Evolutionary conservation across 805 yeast genomes (phyloP), one percentile per base, ranked within the genome.

Genomic region (Sugiyamaella marilandica): DNA sequence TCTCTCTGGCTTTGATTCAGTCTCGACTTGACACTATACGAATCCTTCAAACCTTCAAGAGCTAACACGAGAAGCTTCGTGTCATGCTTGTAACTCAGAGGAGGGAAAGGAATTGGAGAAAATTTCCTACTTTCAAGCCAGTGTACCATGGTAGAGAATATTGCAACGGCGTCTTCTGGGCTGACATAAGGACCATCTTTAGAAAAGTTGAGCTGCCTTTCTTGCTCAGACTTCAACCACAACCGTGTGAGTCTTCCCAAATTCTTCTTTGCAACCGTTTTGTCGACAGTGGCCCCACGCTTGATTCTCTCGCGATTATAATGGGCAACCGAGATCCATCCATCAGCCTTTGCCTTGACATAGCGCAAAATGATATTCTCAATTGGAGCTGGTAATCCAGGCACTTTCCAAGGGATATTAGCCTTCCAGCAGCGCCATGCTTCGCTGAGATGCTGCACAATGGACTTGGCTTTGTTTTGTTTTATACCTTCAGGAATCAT

Each of bases 391-490:
- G 99, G 99, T 70, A 94, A 74, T 0, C 98, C 98, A 0, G 96
- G 96, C 13, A 94, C 98, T 60, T 88, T 83, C 98, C 98, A 94
- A 0, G 97, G 96, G 54, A 94, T 85, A 64, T 94, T 92, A 2
- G 99, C 99, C 67, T 94, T 94, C 99, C 99, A 94, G 67, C 98
- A 94, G 66, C 99, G 75, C 99, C 99, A 94, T 0, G 99, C 99
- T 68, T 94, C 99, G 65, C 95, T 87, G 53, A 94, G 74, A 69
- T 94, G 99, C 63, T 94, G 98, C 46, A 94, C 69, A 50, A 94
- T 85, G 0, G 95, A 83, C 62, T 86, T 85, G 1, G 97, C 82
- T 65, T 89, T 91, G 58, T 80, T 86, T 63, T 88, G 94, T 62
- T 87, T 85, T 55, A 94, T 78, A 1, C 96, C 96, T 57, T 89